Percentiles rank a stretch among this genome's conserved stretches.
Conservation (phyloP, 345 rosid species). For the Salix exigua region DNA sequence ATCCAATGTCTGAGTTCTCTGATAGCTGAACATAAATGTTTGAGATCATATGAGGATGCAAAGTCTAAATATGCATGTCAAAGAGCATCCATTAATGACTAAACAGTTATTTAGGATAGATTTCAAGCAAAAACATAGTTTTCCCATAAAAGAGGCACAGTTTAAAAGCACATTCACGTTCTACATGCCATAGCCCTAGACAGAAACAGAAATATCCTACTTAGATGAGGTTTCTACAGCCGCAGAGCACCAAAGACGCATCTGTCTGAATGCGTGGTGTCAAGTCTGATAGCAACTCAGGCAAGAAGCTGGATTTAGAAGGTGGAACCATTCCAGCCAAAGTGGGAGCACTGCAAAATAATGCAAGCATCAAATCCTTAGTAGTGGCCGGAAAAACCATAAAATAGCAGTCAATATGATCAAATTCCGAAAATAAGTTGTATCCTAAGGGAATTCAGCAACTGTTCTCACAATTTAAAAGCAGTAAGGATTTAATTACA, state of each 20-base stretch:
- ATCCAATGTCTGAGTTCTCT: too few species aligned
- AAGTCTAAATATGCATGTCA: not conserved
- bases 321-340: constrained; percentile 95
- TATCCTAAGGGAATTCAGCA: constrained; percentile 8
- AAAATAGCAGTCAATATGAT: not conserved
- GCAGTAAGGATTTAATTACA: constrained; percentile 46
- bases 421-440: constrained; percentile 2
- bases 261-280: not conserved
- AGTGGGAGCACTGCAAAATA: constrained; percentile 72
- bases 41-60: not conserved
- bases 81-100: not conserved
- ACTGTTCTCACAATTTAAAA: constrained; percentile 18
- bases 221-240: not conserved
- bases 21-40: not conserved
- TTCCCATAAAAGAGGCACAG: not conserved
- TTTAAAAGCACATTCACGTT: constrained; percentile 2
- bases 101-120: not conserved
- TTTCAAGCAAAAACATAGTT: not conserved
- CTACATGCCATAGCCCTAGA: not conserved
- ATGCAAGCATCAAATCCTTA: constrained; percentile 5
- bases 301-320: constrained; percentile 37
- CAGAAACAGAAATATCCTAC: not conserved
- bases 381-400: not conserved
- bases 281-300: not conserved
- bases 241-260: not conserved